Conservation (phyloP, 1,284 basidiomycete genomes). For the Ustilago xerochloae region DNA sequence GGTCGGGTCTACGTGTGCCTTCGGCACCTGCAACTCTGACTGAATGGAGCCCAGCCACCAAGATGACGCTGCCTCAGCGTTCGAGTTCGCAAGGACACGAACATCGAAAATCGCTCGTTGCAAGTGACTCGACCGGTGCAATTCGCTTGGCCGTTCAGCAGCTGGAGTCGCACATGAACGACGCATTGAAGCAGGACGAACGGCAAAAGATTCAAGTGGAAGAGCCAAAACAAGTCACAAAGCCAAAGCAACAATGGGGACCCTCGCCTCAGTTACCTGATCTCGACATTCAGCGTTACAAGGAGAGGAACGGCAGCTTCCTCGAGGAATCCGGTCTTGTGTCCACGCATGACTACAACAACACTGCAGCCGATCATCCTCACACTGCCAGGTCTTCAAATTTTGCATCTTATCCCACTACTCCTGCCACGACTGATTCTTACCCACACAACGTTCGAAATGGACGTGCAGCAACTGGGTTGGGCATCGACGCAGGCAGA, state of each 20-base stretch:
- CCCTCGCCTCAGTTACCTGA: conserved; percentile 51
- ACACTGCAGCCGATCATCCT: neutral
- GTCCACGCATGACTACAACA: neutral
- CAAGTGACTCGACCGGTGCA: conserved; percentile 30
- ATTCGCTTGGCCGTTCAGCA: conserved; percentile 46
- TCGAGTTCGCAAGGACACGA: conserved; percentile 44
- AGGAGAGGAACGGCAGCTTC: conserved; percentile 50
- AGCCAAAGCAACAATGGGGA: conserved; percentile 41
- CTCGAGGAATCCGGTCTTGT: conserved; percentile 46
- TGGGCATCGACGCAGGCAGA: conserved; percentile 14
- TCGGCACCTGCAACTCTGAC: conserved; percentile 33
- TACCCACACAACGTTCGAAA: neutral
- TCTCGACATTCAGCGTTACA: conserved; percentile 36
- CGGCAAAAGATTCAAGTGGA: conserved; percentile 13
- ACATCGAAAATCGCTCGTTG: conserved; percentile 22
- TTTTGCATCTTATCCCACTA: conserved; percentile 4
- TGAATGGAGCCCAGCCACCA: conserved; percentile 16
- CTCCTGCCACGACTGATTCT: neutral
- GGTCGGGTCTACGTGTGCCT: conserved; percentile 22
- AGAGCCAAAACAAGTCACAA: neutral
- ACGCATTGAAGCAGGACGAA: conserved; percentile 41
- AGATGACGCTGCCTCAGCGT: conserved; percentile 30
- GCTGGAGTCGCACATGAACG: conserved; percentile 55
- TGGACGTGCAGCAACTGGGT: conserved; percentile 3
- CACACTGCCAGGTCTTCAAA: neutral